These are phyloP conservation scores for Plenodomus lindquistii DNA, from an alignment of 2,329 filamentous ascomycete species.

Conservation along the genomic window DNA sequence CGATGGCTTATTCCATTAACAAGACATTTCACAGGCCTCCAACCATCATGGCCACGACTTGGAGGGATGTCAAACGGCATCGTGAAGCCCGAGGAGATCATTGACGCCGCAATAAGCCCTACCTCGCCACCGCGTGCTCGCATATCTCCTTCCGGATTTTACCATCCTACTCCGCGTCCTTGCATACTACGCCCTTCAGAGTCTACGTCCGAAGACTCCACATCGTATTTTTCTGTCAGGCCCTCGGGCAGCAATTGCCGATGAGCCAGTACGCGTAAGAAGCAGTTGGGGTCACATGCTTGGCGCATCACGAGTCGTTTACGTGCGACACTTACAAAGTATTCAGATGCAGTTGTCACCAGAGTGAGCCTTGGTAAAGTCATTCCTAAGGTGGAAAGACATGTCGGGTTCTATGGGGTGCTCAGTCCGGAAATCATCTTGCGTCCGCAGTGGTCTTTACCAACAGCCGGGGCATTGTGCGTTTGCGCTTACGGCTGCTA, in stretches of 20 bases:
- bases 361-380: not conserved
- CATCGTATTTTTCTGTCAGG: not conserved
- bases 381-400: not conserved
- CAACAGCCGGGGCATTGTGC: not conserved
- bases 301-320: not conserved
- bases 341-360: not conserved
- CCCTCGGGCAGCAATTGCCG: not conserved
- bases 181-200: not conserved
- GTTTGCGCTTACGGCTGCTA: not conserved
- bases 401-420: not conserved
- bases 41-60: not conserved
- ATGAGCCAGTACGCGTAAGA: not conserved
- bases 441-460: conserved; percentile 1
- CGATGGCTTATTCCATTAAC: not conserved
- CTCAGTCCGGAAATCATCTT: not conserved
- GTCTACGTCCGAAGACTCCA: not conserved
- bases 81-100: not conserved
- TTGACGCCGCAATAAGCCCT: not conserved
- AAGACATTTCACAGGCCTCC: not conserved
- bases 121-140: not conserved
- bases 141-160: not conserved
- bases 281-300: not conserved
- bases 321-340: not conserved
- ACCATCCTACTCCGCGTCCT: not conserved
- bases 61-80: no score